These are phyloP conservation scores for Ganoderma multipileum DNA, from an alignment of 1,284 basidiomycete genomes.

Conservation along the genomic window DNA sequence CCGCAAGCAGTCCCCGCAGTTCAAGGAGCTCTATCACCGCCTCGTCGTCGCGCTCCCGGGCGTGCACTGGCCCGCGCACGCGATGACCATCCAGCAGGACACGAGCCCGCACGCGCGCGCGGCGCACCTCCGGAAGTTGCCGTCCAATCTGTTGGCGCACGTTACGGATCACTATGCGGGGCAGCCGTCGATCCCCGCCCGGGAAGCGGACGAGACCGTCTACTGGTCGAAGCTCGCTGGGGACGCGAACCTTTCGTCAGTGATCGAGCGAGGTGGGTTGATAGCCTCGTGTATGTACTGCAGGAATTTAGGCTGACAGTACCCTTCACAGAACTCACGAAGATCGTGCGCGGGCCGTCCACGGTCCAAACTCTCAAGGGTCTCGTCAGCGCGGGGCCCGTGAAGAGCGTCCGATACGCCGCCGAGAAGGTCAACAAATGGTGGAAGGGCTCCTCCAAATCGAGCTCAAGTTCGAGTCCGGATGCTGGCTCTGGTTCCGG, in stretches of 20 bases:
- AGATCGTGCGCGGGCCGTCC: constrained; percentile 85
- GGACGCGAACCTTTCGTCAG: constrained; percentile 61
- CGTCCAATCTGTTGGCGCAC: constrained; percentile 65
- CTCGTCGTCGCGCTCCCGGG: constrained; percentile 80
- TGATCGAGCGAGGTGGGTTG: constrained; percentile 63
- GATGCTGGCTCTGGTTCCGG: constrained; percentile 18
- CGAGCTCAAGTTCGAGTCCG: constrained; percentile 3
- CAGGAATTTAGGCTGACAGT: background rate
- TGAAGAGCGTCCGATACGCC: constrained; percentile 82
- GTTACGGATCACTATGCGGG: constrained; percentile 61
- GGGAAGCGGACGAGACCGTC: constrained; percentile 67
- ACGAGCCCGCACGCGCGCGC: constrained; percentile 67
- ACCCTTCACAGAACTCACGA: constrained; percentile 63
- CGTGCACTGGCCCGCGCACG: constrained; percentile 67
- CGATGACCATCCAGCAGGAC: constrained; percentile 73
- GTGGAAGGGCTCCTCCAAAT: constrained; percentile 58
- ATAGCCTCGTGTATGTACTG: constrained; percentile 4
- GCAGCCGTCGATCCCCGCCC: constrained; percentile 37
- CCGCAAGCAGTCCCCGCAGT: constrained; percentile 80
- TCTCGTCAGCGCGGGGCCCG: constrained; percentile 80
- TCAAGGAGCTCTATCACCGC: constrained; percentile 87
- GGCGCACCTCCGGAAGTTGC: constrained; percentile 79
- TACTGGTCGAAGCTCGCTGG: constrained; percentile 81
- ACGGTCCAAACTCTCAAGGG: constrained; percentile 89
- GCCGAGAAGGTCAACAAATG: constrained; percentile 85